Conservation (phyloP, 352 stramenopile species). For the Salisapilia sapeloensis region DNA sequence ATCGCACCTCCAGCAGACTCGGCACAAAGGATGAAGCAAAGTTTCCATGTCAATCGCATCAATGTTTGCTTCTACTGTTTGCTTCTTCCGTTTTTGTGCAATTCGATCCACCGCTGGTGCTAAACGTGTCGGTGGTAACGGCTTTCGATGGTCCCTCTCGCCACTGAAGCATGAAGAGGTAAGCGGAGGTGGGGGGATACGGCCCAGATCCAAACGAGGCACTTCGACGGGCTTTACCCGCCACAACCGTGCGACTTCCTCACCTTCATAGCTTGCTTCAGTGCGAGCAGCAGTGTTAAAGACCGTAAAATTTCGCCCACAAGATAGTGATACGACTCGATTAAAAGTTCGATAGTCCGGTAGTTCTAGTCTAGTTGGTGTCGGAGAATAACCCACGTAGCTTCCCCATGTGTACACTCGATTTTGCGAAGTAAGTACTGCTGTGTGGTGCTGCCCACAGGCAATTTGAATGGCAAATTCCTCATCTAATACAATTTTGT, state of each 20-base stretch:
- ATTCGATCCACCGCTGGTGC: slow-evolving; percentile 29
- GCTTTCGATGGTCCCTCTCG: slow-evolving; percentile 8
- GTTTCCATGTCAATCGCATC: slow-evolving; percentile 46
- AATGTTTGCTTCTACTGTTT: slow-evolving; percentile 17
- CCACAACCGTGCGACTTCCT: slow-evolving; percentile 30
- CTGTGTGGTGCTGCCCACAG: slow-evolving; percentile 52
- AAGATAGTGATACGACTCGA: slow-evolving; percentile 35
- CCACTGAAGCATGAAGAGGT: slow-evolving; percentile 21
- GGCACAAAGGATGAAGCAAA: slow-evolving; percentile 52
- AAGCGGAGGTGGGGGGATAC: slow-evolving; percentile 14
- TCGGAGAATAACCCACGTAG: slow-evolving; percentile 19
- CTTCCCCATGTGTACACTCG: slow-evolving; percentile 57
- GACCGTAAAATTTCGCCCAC: slow-evolving; percentile 50
- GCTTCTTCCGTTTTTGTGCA: slow-evolving; percentile 11
- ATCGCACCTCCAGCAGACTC: slow-evolving; percentile 57
- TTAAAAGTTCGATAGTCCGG: slow-evolving; percentile 15
- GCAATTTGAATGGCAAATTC: slow-evolving; percentile 19
- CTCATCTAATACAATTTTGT: slow-evolving; percentile 14
- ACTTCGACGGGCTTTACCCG: slow-evolving; percentile 17
- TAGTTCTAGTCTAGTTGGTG: slow-evolving; percentile 16
- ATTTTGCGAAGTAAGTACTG: slow-evolving; percentile 25
- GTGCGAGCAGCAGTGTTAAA: slow-evolving; percentile 48
- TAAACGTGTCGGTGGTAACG: slow-evolving; percentile 15
- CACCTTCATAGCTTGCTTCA: slow-evolving; percentile 33
- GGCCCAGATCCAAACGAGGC: slow-evolving; percentile 24